These are phyloP conservation scores for Cyclaneusma minus DNA, from an alignment of 2,329 filamentous ascomycete species.

Conservation along the genomic window DNA sequence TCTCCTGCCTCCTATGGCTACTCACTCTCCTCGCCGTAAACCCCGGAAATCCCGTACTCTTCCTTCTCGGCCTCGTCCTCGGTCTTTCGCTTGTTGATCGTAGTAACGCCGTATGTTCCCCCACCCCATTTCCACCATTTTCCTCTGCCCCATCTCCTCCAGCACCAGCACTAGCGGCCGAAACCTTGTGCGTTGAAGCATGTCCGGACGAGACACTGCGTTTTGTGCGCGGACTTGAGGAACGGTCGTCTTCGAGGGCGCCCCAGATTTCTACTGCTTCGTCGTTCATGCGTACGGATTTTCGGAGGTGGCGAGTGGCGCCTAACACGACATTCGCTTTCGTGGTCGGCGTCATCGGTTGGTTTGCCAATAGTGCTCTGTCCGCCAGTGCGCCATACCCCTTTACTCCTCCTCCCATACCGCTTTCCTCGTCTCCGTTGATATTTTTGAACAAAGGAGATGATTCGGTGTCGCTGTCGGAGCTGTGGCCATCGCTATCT, in stretches of 20 bases:
- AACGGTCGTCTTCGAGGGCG: slow-evolving; percentile 63
- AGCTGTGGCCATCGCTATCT: slow-evolving; percentile 43
- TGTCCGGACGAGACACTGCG: no score
- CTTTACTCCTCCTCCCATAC: no score
- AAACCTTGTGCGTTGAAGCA: no score
- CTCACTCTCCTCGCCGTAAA: slow-evolving; percentile 31
- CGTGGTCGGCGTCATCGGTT: slow-evolving; percentile 16
- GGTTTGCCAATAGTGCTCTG: slow-evolving; percentile 17
- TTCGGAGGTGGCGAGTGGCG: slow-evolving; percentile 13
- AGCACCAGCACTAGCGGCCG: no score
- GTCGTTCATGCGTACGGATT: slow-evolving; percentile 21
- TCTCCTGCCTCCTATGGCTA: slow-evolving; percentile 20
- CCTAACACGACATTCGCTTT: slow-evolving; percentile 16
- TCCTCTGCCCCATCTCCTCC: slow-evolving; percentile 16
- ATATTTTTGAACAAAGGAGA: slow-evolving; percentile 20
- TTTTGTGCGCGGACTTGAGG: slow-evolving; percentile 10
- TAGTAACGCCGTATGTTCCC: slow-evolving; percentile 14
- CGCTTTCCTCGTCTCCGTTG: slow-evolving; percentile 21
- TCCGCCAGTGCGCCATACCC: no score
- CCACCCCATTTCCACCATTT: no score
- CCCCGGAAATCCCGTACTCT: slow-evolving; percentile 46
- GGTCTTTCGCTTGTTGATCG: no score
- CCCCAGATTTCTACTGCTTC: slow-evolving; percentile 77
- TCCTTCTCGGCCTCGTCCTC: slow-evolving; percentile 36
- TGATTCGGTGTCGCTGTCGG: slow-evolving; percentile 35